Conservation (phyloP, 306 rosid genomes). For the Morella rubra region DNA sequence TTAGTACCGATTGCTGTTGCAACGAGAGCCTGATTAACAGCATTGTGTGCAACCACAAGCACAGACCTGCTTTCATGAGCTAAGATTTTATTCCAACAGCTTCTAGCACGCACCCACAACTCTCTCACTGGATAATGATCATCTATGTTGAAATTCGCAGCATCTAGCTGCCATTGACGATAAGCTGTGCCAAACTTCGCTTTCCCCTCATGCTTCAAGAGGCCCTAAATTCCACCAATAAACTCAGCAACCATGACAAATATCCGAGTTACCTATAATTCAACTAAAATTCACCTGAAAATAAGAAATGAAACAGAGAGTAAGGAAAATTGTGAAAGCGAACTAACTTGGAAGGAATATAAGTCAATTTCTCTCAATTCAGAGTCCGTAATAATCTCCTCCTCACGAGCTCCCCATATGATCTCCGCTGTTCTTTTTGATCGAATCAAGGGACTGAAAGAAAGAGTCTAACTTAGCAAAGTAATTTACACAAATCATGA, state of each 20-base stretch:
- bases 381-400: conserved; percentile 51
- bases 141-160: conserved; percentile 72
- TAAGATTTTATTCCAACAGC: conserved; percentile 72
- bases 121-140: conserved; percentile 96
- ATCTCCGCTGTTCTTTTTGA: conserved; percentile 90
- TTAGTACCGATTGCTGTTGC: conserved; percentile 83
- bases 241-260: conserved; percentile 22
- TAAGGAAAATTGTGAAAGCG: not conserved
- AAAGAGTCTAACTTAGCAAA: conserved; percentile 14
- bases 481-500: not conserved
- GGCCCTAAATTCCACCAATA: conserved; percentile 56
- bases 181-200: conserved; percentile 69
- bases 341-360: conserved; percentile 86
- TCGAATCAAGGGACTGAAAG: conserved; percentile 67
- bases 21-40: conserved; percentile 98
- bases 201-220: conserved; percentile 85
- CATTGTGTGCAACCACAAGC: conserved; percentile 97
- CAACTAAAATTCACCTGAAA: not conserved
- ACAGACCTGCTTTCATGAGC: conserved; percentile 78
- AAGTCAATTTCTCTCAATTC: conserved; percentile 86
- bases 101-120: conserved; percentile 84
- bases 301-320: not conserved
- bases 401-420: conserved; percentile 71
- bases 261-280: not conserved
- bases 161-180: conserved; percentile 84